Evolutionary conservation across 2,329 filamentous ascomycete species (phyloP), one percentile per base, ranked within the genome.

Genomic region (Fusarium protoensiforme): DNA sequence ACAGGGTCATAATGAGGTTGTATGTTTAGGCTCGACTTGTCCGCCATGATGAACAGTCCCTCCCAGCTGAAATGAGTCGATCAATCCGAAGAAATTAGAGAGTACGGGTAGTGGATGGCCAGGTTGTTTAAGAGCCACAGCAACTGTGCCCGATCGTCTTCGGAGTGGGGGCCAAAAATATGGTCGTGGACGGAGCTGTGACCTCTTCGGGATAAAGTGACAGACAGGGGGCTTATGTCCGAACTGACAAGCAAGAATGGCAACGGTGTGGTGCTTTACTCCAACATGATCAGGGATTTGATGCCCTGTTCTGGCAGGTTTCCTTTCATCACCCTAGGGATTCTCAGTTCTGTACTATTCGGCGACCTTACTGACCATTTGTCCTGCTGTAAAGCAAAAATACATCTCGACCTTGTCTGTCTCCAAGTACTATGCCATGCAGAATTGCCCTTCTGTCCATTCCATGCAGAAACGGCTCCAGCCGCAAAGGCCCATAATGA

Each of bases 1-100:
- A 75, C 73, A 8, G 61, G 70, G 43, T 73, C 70, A 14, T 75
- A 75, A 2, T 66, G 67, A 57, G 72, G 67, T 27, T 67, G 57
- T 3, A 62, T 43, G 18, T 22, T 54, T 22, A 41, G 48, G 13
- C 9, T 27, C 4, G 27, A 29, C 38, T 54, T 69, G 6, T 73
- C 70, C 16, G 53, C 39, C 67, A 64, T 68, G 31, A 22, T 54
- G 43, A 29, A 9, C 13, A 27, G 14, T 27, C 13, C 27, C 22
- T 18, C 36, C 16, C 16, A 38, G 24, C 27, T 29, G 8, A 5
- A 24, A 29, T 7, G 1, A 27, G 7, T 16, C 4, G 22, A 18
- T n/a, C 36, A 18, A 27, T 5, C 14, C 10, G 7, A 18, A 5
- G 20, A 24, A 48, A 16, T 7, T 48, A 24, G 14, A 27, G 27